Conservation (phyloP, 257 asterid genomes). For the Cordia subcordata region DNA sequence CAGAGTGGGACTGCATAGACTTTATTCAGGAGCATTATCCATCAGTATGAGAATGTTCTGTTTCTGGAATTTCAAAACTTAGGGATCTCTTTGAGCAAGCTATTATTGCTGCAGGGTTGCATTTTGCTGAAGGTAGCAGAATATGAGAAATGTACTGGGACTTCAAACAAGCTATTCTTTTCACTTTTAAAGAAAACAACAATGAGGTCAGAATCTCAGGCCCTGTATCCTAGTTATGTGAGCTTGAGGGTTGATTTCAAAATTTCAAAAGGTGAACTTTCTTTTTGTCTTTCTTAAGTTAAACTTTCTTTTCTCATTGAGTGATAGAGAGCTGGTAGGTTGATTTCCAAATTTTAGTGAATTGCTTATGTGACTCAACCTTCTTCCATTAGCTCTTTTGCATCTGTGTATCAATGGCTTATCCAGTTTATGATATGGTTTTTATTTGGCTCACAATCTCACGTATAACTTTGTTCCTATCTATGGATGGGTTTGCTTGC, state of each 20-base stretch:
- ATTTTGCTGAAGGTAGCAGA: constrained; percentile 73
- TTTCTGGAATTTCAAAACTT: constrained; percentile 61
- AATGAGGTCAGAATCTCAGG: constrained; percentile 35
- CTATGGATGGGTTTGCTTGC: no score
- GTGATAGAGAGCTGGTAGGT: no score
- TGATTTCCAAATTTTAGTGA: no score
- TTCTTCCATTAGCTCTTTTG: no score
- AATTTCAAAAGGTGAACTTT: constrained; percentile 2
- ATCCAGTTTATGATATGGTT: no score
- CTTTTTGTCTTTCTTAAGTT: no score
- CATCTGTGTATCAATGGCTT: no score
- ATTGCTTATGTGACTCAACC: no score
- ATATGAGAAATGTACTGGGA: constrained; percentile 82
- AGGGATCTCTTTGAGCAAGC: constrained; percentile 90
- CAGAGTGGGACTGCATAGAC: constrained; percentile 86
- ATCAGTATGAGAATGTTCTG: constrained; percentile 46
- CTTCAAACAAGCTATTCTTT: constrained; percentile 66
- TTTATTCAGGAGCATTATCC: constrained; percentile 75
- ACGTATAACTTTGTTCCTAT: no score
- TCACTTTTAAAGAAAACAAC: constrained; percentile 54
- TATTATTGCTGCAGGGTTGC: constrained; percentile 83
- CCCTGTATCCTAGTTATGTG: constrained; percentile 8
- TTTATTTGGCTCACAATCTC: no score
- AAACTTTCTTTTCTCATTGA: no score
- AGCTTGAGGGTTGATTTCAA: constrained; percentile 1